Conservation (phyloP, 225 moss, liverwort and hornwort species). For the Pseudisothecium myosuroides region DNA sequence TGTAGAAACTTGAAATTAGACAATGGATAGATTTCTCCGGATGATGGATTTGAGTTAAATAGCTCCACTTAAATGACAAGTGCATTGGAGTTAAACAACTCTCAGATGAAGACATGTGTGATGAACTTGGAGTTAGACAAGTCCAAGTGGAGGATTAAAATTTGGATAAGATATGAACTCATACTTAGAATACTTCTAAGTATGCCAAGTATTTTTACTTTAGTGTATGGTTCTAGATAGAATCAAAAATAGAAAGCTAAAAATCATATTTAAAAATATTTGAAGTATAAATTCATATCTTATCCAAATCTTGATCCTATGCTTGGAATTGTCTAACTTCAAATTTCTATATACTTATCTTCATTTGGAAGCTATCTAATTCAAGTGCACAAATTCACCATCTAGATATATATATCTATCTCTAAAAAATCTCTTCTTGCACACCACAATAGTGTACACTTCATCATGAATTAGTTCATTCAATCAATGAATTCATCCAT, state of each 20-base stretch:
- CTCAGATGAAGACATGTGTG: not conserved
- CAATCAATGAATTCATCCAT: not conserved
- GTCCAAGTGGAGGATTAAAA: not conserved
- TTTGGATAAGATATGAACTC: not conserved
- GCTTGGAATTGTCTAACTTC: not conserved
- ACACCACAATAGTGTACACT: fast-evolving
- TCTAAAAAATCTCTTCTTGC: fast-evolving
- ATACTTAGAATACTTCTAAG: not conserved
- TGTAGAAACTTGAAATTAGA: not conserved
- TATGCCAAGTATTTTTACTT: too few relatives aligned
- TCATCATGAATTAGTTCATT: not conserved
- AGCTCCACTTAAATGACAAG: not conserved
- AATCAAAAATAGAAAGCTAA: too few relatives aligned
- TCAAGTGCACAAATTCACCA: too few relatives aligned
- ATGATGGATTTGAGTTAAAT: too few relatives aligned
- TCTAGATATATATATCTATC: too few relatives aligned
- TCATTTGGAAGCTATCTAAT: not conserved
- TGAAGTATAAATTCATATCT: not conserved
- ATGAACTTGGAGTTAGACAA: not conserved
- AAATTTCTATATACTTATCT: not conserved
- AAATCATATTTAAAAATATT: not conserved
- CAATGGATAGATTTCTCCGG: too few relatives aligned
- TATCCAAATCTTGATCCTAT: not conserved
- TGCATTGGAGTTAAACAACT: not conserved
- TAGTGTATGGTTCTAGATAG: too few relatives aligned